phyloP scores from a whole-genome alignment of 306 rosid species.

The Betula pendula region DNA sequence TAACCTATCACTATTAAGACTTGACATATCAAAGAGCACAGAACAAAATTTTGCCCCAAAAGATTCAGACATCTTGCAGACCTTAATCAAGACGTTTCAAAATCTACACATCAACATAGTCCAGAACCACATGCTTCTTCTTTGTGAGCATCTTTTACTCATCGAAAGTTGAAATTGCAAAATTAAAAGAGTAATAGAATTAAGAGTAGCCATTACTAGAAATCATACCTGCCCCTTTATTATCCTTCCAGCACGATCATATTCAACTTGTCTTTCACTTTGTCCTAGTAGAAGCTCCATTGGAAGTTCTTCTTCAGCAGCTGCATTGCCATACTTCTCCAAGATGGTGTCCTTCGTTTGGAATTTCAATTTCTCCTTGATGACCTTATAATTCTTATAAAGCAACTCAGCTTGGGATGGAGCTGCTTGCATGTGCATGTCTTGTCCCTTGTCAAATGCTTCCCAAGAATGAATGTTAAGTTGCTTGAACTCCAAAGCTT shows the following conservation, averaged over 20 bases:
- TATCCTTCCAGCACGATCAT: constrained; percentile 64
- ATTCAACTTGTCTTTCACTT: constrained; percentile 61
- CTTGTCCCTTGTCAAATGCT: constrained; percentile 65
- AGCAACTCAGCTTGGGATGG: constrained; percentile 73
- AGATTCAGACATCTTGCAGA: no score
- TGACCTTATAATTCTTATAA: constrained; percentile 54
- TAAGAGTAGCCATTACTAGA: background rate
- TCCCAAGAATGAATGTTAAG: constrained; percentile 61
- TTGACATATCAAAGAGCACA: no score
- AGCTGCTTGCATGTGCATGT: constrained; percentile 69
- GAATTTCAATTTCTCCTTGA: constrained; percentile 54
- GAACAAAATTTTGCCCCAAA: no score
- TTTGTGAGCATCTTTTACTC: background rate
- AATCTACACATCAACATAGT: background rate
- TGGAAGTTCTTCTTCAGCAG: constrained; percentile 52
- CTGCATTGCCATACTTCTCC: constrained; percentile 69
- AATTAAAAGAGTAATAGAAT: background rate
- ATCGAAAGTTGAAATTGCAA: background rate
- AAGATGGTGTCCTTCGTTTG: constrained; percentile 54
- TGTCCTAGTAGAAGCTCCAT: constrained; percentile 67
- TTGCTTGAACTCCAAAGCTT: constrained; percentile 62
- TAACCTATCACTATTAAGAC: no score
- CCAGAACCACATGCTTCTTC: background rate
- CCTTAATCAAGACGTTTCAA: no score
- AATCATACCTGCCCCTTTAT: constrained; percentile 55